Conservation (phyloP, 352 stramenopile genomes). For the Plasmopara viticola region DNA sequence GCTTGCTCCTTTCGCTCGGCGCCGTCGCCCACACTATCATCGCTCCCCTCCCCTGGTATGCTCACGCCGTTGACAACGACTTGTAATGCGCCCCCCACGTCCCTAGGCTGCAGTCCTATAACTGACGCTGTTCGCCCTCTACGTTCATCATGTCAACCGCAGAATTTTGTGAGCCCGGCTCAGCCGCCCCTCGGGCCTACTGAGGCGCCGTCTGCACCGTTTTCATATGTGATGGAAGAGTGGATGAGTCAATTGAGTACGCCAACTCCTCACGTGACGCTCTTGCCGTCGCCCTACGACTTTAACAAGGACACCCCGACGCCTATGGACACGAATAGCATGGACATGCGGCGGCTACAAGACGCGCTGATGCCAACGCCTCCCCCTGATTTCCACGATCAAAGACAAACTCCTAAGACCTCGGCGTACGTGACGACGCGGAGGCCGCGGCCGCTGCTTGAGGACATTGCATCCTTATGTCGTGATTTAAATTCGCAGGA, state of each 20-base stretch:
- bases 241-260: constrained; percentile 78
- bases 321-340: constrained; percentile 52
- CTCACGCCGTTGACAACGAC: constrained; percentile 37
- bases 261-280: constrained; percentile 71
- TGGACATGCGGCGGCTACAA: constrained; percentile 67
- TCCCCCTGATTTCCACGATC: constrained; percentile 48
- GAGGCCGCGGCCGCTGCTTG: constrained; percentile 47
- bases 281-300: constrained; percentile 71
- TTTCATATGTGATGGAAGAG: constrained; percentile 68
- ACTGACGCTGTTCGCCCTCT: constrained; percentile 27
- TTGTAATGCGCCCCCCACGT: constrained; percentile 4
- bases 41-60: constrained; percentile 45
- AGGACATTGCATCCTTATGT: constrained; percentile 76
- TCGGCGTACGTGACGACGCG: constrained; percentile 46
- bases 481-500: constrained; percentile 73
- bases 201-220: constrained; percentile 36
- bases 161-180: constrained; percentile 18
- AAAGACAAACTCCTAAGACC: constrained; percentile 56
- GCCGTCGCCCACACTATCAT: constrained; percentile 33
- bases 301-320: constrained; percentile 75
- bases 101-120: constrained; percentile 30
- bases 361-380: constrained; percentile 70
- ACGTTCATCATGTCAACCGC: constrained; percentile 14
- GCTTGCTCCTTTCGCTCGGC: constrained; percentile 28
- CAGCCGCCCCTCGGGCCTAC: constrained; percentile 12